Percentiles rank a stretch among this genome's conserved stretches.
Conservation (phyloP, 352 stramenopile species). For the Phytopythium montanum region DNA sequence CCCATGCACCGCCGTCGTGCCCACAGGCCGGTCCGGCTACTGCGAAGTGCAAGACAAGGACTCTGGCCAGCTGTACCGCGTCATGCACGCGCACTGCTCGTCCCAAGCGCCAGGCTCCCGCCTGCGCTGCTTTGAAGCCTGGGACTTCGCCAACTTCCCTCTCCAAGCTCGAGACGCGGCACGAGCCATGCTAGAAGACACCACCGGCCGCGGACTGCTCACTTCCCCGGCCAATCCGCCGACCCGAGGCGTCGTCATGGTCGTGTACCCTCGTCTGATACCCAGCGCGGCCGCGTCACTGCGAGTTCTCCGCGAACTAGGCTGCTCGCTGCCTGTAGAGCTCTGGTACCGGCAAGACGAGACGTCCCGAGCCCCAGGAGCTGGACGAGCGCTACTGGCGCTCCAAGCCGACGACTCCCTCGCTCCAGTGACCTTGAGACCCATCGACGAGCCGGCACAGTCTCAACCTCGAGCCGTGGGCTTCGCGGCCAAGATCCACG, state of each 20-base stretch:
- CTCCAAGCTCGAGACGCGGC: slow-evolving; percentile 18
- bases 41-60: slow-evolving; percentile 36
- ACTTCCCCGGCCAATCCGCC: background rate
- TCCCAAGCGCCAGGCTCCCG: slow-evolving; percentile 21
- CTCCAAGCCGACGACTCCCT: slow-evolving; percentile 15
- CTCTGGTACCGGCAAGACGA: slow-evolving; percentile 55
- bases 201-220: background rate
- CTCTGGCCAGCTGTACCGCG: slow-evolving; percentile 28
- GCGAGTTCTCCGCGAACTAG: slow-evolving; percentile 27
- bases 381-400: slow-evolving; percentile 12
- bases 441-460: slow-evolving; percentile 23
- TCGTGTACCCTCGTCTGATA: slow-evolving; percentile 47
- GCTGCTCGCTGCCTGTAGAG: slow-evolving; percentile 51
- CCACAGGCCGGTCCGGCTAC: slow-evolving; percentile 39
- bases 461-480: slow-evolving; percentile 26
- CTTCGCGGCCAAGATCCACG: slow-evolving; percentile 52
- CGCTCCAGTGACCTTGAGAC: too few species aligned
- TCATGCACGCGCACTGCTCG: slow-evolving; percentile 36
- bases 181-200: slow-evolving; percentile 8
- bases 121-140: slow-evolving; percentile 42
- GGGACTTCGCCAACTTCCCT: slow-evolving; percentile 39
- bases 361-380: slow-evolving; percentile 19
- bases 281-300: slow-evolving; percentile 33
- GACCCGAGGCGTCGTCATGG: slow-evolving; percentile 38
- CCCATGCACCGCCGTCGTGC: slow-evolving; percentile 20